Base-by-base conservation (phyloP, 768 basidiomycete species). In the Hericium erinaceus region DNA sequence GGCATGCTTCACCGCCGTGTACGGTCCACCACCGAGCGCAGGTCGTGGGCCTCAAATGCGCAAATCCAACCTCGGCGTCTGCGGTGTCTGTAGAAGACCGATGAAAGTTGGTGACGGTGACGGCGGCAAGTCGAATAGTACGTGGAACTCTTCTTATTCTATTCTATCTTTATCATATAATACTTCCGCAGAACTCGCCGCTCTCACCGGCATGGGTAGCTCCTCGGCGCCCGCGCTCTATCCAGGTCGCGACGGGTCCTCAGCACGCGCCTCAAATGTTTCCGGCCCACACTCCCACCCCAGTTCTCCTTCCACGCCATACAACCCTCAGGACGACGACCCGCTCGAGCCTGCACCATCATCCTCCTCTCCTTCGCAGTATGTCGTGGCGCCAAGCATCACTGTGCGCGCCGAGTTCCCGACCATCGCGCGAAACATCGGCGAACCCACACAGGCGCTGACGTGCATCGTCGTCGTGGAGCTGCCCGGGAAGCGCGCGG, bases 1-100 rank as follows among this genome's bases (percentile, higher is more conserved):
- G 89, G 95, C 93, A 15, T 99, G 97, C 71, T 98, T 98, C 70
- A 90, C 85, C 15, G 92, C 93, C 6, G 95, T 98, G 4, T 99
- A 99, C 70, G 95, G 95, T 13, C 91, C 91, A 5, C 85, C 88
- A 11, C 84, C 86, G 13, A 78, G 69, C 58, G 78, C 80, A 64
- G 75, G 74, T 38, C 80, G 74, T 64, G 72, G 78, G 52, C 37
- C 68, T 68, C 69, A 81, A 7, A 77, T 87, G 26, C 75, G 82
- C 70, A 84, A 89, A 73, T 76, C 89, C 49, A 87, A 91, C 67
- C 75, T 97, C 22, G 97, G 97, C 18, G 91, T 99, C 16, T 99
- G 97, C 64, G 97, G 97, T 40, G 93, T 98, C 2, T 99, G 97
- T 68, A 80, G 97, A 64, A 80, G 94, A 37, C 94, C 94, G 16